Base-by-base conservation (phyloP, 164 flowering plant genomes). In the Aristolochia californica region DNA sequence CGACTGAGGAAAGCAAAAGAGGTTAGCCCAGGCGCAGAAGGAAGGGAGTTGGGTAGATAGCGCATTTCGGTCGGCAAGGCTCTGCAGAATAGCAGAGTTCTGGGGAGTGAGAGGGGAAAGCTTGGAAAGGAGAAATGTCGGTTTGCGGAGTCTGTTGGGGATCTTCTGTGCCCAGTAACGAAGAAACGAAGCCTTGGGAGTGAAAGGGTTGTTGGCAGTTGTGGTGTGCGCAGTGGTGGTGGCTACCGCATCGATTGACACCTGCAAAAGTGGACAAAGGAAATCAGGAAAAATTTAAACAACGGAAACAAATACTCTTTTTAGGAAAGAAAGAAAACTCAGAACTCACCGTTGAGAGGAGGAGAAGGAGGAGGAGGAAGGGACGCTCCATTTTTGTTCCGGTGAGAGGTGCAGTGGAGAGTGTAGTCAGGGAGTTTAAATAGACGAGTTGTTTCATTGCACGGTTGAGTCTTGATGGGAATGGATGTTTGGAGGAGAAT, bases 151-250 rank as follows among this genome's bases (percentile, higher is more conserved):
- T 25, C 64, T 59, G 65, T 62, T 77, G 13, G 74, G 66, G 75
- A 88, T 78, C 70, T 78, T 77, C 14, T 68, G 80, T 66, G 75
- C 78, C 98, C 96, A 91, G 75, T 88, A 88, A 2, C 98, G 85
- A 27, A 74, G 62, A 61, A 83, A 49, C 9, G 62, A 77, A 0
- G 93, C 84, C 30, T 71, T 80, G 0, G 98, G 85, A 3, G 98
- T 70, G 62, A 88, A 85, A 20, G 95, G 95, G 71, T 73, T 86
- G 16, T 63, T 70, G n/a, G 55, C 66, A 24, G 67, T 60, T 25
- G 10, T 50, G n/a, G 25, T 43, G 18, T 28, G 8, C 26, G 15
- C 26, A 14, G 11, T 34, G 28, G 30, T 47, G 48, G 24, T 4
- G 12, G 51, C 62, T 55, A 49, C 47, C 27, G 8, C 20, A 13